phyloP scores from a whole-genome alignment of 106 monocot genomes.

The Acanthochlamys bracteata region DNA sequence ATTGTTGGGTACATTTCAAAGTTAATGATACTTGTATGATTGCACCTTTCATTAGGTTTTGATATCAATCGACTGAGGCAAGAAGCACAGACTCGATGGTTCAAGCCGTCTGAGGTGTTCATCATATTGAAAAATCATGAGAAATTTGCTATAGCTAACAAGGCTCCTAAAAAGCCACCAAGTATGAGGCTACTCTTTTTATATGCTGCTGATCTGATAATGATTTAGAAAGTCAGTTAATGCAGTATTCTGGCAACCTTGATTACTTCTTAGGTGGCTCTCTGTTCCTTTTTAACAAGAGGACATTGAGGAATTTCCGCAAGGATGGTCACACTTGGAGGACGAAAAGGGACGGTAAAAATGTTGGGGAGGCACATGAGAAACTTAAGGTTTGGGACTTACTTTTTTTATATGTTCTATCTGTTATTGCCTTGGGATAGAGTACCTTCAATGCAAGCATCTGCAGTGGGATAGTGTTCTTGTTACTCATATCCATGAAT shows the following conservation, averaged over 20 bases:
- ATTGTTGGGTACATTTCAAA: no score
- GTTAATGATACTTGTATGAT: no score
- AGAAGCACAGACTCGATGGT: conserved; percentile 62
- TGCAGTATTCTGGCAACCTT: background rate
- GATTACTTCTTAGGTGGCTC: conserved; percentile 52
- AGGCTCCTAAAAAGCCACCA: conserved; percentile 48
- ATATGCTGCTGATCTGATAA: background rate
- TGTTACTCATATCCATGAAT: no score
- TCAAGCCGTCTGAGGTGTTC: conserved; percentile 69
- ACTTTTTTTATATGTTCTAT: background rate
- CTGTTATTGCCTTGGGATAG: background rate
- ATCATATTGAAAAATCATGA: conserved; percentile 66
- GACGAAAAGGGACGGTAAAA: conserved; percentile 60
- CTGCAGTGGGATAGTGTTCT: no score
- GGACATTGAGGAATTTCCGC: conserved; percentile 52
- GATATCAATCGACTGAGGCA: conserved; percentile 42
- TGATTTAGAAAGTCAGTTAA: background rate
- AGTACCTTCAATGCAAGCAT: background rate
- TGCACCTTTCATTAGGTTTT: conserved; percentile 31
- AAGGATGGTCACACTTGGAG: conserved; percentile 65
- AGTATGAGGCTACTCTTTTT: conserved; percentile 26
- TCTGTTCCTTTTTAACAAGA: conserved; percentile 71
- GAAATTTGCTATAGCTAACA: conserved; percentile 20
- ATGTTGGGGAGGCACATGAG: conserved; percentile 59
- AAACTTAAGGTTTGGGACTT: conserved; percentile 38